phyloP scores from a whole-genome alignment of 129 eudicot species.

The Pseudognaphalium luteoalbum region DNA sequence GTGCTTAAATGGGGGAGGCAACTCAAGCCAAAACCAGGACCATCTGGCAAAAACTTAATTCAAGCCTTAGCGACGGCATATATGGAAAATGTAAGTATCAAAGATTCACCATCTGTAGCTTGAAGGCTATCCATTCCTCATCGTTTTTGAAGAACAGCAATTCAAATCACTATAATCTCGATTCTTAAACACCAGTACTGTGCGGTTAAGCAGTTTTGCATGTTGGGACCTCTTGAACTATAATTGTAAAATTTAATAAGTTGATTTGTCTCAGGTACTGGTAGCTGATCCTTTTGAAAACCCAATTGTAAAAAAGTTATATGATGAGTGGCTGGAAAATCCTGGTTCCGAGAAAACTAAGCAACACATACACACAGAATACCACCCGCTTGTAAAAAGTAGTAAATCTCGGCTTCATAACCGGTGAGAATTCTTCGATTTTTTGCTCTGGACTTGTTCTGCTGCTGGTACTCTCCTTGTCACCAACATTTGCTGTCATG shows the following conservation, averaged over 20 bases:
- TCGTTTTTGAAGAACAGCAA: not conserved
- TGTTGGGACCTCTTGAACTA: not conserved
- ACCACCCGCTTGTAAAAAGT: slow-evolving; percentile 77
- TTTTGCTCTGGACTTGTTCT: not conserved
- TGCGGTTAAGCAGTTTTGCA: not conserved
- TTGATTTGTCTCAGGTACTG: slow-evolving; percentile 45
- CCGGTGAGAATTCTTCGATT: slow-evolving; percentile 47
- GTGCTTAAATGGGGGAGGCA: slow-evolving; percentile 97
- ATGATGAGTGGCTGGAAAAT: slow-evolving; percentile 70
- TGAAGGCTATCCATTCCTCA: not conserved
- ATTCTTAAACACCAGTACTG: not conserved
- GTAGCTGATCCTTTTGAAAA: slow-evolving; percentile 72
- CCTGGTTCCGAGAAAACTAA: slow-evolving; percentile 92
- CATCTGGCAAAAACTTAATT: slow-evolving; percentile 82
- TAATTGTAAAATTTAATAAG: not conserved
- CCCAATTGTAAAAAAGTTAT: slow-evolving; percentile 55
- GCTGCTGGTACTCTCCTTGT: not conserved
- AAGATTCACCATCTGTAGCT: slow-evolving; percentile 7
- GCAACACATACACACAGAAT: slow-evolving; percentile 64
- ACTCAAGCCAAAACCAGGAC: slow-evolving; percentile 80
- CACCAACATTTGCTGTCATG: not conserved
- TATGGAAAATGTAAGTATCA: slow-evolving; percentile 63
- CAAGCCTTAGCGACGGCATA: slow-evolving; percentile 66
- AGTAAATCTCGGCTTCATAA: slow-evolving; percentile 72
- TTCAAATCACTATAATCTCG: not conserved